A percentile compares a stretch with the other conserved stretches of the same genome.
Evolutionary conservation across 306 rosid species (phyloP).

Genomic region (Rosa persica): DNA sequence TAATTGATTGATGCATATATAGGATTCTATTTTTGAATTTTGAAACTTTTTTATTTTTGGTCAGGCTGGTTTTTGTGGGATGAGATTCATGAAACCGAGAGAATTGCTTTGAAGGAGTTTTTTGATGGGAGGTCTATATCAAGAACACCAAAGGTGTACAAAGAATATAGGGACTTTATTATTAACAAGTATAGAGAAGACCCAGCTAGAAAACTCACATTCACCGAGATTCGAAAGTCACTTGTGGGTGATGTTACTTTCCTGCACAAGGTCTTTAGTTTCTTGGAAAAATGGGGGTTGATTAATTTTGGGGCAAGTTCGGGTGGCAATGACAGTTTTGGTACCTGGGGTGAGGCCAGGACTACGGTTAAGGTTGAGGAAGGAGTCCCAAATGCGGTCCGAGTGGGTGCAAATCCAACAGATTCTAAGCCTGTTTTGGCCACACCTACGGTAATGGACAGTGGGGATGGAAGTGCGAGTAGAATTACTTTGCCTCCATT

Average conservation of each 20-base stretch:
- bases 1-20: not conserved
- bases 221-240: conserved; percentile 82
- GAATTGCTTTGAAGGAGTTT: conserved; percentile 55
- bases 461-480: conserved; percentile 18
- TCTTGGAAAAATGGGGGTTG: conserved; percentile 74
- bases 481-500: conserved; percentile 55
- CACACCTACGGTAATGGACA: conserved; percentile 30
- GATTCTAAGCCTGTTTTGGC: conserved; percentile 49
- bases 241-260: conserved; percentile 80
- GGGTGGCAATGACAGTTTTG: conserved; percentile 24
- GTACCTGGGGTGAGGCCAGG: conserved; percentile 28
- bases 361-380: conserved; percentile 61
- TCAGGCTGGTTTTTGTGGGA: conserved; percentile 96
- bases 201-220: conserved; percentile 73
- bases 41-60: conserved; percentile 5
- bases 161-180: conserved; percentile 81
- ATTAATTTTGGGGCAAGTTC: conserved; percentile 58
- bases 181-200: conserved; percentile 88
- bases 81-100: conserved; percentile 82
- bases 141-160: conserved; percentile 69
- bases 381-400: conserved; percentile 75
- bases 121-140: conserved; percentile 73
- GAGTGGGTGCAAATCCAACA: conserved; percentile 74
- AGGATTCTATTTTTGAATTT: not conserved
- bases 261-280: conserved; percentile 71